Base-by-base conservation (phyloP, 1,284 basidiomycete species). In the Agaricales sp. region DNA sequence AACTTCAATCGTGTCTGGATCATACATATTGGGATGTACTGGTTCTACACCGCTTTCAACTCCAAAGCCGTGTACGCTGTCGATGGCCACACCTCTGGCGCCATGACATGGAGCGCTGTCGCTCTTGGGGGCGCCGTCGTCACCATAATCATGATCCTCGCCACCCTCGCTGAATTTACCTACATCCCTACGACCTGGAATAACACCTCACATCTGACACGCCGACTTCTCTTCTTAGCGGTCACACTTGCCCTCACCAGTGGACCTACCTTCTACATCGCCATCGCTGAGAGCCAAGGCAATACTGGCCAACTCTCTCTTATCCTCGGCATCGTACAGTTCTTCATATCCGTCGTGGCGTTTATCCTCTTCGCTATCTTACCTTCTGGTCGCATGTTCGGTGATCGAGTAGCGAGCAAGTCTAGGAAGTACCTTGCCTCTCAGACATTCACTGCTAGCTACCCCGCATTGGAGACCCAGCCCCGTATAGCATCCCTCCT, bases 1-100 rank as follows among this genome's bases (percentile, higher is more conserved):
- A 96, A 97, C 73, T 97, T 97, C 71, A 97, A 96, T 71, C 88
- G 93, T 50, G 88, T 97, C 59, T 97, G 93, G 93, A 87, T 96
- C 63, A 82, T 93, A 51, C 94, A 97, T 67, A 76, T 97, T 51
- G 80, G 91, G 35, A 67, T 95, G 60, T 96, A 86, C 72, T 96
- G 87, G 80, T 95, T 85, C 71, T 97, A 93, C 69, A 96, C 92
- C 23, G 78, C 92, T 18, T 97, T 80, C 75, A 97, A 98, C 68
- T 87, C 94, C 19, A 92, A 91, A 2, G 79, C 77, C 45, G 73
- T 97, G 57, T 98, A 97, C 67, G 67, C 73, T 21, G 67, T 74
- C 45, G 68, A 72, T 46, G 69, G 70, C 13, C 61, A 67, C 13
- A 68, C 77, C 8, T 78, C 82, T 1, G 65, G 78, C 16, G 85